Base-by-base conservation (phyloP, 805 yeast genomes). In the Komagataella pastoris region DNA sequence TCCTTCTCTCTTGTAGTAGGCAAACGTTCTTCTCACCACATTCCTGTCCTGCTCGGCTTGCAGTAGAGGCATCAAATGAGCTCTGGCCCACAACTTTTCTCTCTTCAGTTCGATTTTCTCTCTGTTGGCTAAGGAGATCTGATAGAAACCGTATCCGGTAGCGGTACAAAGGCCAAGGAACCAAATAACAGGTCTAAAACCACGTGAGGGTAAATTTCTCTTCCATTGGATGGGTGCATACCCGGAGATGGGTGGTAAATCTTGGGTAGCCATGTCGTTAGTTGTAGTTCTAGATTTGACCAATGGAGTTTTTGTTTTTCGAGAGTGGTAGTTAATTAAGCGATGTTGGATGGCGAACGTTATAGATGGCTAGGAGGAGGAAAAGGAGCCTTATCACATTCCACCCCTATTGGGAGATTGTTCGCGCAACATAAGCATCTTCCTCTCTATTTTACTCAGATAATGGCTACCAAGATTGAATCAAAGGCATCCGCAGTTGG, bases 201-300 rank as follows among this genome's bases (percentile, higher is more conserved):
- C 96, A 58, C 96, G 74, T 2, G 91, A 71, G 21, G 96, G 96
- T 49, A 88, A 69, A 66, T 87, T 83, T 65, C 95, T 79, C 70
- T 83, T 84, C 95, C 95, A 88, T 70, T 87, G 96, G 54, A 88
- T 78, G 47, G 85, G 84, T 56, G 84, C 89, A 61, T 88, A 87
- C 55, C 96, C 95, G 53, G 86, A 88, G 59, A 78, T 72, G 53
- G 96, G 96, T 61, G 96, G 96, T 62, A 88, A 70, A 62, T 88
- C 96, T 74, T 88, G 96, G 44, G 24, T 49, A 36, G 51, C 51
- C 51, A 49, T 49, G 14, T n/a, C 44, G 14, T 30, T 18, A 14
- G 36, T 47, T 24, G 21, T n/a, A 10, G 48, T 47, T 47, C 24
- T 2, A 7, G 24, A 47, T 17, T n/a, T 8, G 19, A 30, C n/a